Conservation (phyloP, 768 basidiomycete genomes). For the Macrocybe gigantea region DNA sequence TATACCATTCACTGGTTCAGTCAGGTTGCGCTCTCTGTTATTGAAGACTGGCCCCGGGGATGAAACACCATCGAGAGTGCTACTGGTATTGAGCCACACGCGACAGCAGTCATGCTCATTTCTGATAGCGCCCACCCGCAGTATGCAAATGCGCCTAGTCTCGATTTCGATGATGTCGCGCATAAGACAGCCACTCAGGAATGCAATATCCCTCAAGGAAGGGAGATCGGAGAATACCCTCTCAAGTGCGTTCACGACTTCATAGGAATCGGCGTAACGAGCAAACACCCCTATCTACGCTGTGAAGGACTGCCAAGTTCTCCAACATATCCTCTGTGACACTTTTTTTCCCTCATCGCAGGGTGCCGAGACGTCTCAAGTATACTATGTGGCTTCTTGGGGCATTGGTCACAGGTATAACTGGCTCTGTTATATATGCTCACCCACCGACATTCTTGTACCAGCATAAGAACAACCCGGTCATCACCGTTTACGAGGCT, state of each 20-base stretch:
- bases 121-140: constrained; percentile 19
- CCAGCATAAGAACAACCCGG: constrained; percentile 71
- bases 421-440: not conserved
- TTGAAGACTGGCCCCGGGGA: constrained; percentile 80
- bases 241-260: constrained; percentile 50
- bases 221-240: constrained; percentile 81
- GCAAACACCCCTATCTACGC: too few relatives aligned
- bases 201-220: constrained; percentile 59
- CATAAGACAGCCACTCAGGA: constrained; percentile 66
- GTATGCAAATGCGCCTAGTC: constrained; percentile 72
- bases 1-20: constrained; percentile 82
- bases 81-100: constrained; percentile 44
- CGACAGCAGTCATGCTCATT: not conserved
- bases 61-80: constrained; percentile 69
- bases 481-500: constrained; percentile 83
- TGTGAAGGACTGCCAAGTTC: constrained; percentile 75
- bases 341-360: constrained; percentile 76
- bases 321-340: constrained; percentile 77
- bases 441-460: constrained; percentile 2
- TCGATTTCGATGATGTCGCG: constrained; percentile 76
- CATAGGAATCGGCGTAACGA: not conserved
- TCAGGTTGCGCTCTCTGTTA: constrained; percentile 77
- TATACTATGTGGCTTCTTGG: constrained; percentile 88
- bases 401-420: constrained; percentile 73
- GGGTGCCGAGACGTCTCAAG: constrained; percentile 67